Evolutionary conservation across 2,329 filamentous ascomycete species (phyloP).

Genomic region (Pseudocercospora eumusae): DNA sequence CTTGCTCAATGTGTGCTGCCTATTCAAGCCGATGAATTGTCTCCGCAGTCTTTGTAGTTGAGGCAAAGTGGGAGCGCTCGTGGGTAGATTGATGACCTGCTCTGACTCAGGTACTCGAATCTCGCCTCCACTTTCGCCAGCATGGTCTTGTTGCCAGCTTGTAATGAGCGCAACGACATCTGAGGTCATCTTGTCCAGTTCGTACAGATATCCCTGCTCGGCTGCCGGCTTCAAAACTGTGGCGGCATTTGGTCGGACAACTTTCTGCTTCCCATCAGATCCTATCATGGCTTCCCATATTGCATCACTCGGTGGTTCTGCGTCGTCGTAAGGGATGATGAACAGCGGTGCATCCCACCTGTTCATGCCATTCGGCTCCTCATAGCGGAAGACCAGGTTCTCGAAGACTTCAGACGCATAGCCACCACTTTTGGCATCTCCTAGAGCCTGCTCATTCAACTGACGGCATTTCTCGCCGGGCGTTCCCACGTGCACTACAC

Average conservation of each 20-base stretch:
- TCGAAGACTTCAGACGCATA: slow-evolving; percentile 69
- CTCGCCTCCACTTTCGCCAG: slow-evolving; percentile 61
- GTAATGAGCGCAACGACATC: slow-evolving; percentile 71
- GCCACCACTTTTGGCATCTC: slow-evolving; percentile 39
- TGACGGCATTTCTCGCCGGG: slow-evolving; percentile 57
- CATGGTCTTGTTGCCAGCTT: slow-evolving; percentile 66
- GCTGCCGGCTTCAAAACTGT: slow-evolving; percentile 67
- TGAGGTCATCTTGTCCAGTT: slow-evolving; percentile 76
- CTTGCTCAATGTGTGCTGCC: slow-evolving; percentile 58
- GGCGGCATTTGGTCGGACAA: slow-evolving; percentile 72
- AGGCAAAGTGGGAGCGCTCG: slow-evolving; percentile 64
- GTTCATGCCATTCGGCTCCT: slow-evolving; percentile 83
- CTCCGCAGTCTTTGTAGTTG: slow-evolving; percentile 75
- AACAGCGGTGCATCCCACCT: slow-evolving; percentile 84
- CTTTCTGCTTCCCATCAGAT: slow-evolving; percentile 62
- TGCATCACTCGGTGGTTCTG: slow-evolving; percentile 63
- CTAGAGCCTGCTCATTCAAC: slow-evolving; percentile 57
- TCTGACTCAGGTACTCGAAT: slow-evolving; percentile 58
- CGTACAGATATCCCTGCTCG: slow-evolving; percentile 72
- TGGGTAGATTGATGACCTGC: slow-evolving; percentile 64
- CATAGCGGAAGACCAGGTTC: slow-evolving; percentile 77
- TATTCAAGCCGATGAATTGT: slow-evolving; percentile 75
- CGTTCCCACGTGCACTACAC: slow-evolving; percentile 67
- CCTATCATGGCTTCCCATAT: slow-evolving; percentile 73
- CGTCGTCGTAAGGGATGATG: slow-evolving; percentile 75